phyloP scores from a whole-genome alignment of 176 grass and related monocot species.

The Phoenix dactylifera region DNA sequence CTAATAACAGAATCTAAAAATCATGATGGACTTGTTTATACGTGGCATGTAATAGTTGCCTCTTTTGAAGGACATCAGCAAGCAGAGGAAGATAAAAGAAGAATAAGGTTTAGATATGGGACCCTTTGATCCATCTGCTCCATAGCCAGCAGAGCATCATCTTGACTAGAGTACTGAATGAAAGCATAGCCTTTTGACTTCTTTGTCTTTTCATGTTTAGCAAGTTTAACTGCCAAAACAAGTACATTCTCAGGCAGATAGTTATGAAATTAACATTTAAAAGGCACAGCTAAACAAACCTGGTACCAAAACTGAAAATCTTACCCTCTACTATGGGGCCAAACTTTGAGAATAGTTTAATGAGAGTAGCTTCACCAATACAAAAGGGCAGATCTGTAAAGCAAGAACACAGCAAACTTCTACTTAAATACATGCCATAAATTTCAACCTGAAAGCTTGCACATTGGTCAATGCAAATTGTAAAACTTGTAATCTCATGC shows the following conservation, averaged over 20 bases:
- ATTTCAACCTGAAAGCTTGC: no score
- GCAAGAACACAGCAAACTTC: neutral
- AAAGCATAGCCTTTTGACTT: constrained; percentile 19
- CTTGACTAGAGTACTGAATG: constrained; percentile 19
- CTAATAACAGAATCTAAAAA: no score
- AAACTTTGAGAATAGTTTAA: constrained; percentile 24
- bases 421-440: no score
- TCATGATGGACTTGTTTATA: neutral
- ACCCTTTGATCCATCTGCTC: constrained; percentile 23
- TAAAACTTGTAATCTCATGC: no score
- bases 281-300: no score
- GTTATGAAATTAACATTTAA: neutral
- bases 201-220: constrained; percentile 5
- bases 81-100: neutral
- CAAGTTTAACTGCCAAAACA: constrained; percentile 16
- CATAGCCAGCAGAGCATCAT: constrained; percentile 11
- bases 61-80: no score
- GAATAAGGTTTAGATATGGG: neutral
- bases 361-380: constrained; percentile 21
- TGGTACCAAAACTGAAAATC: neutral
- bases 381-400: constrained; percentile 11
- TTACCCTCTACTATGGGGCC: constrained; percentile 15
- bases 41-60: neutral
- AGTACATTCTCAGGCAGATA: neutral
- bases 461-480: no score